Base-by-base conservation (phyloP, 1,284 basidiomycete species). In the Exsudoporus floridanus region DNA sequence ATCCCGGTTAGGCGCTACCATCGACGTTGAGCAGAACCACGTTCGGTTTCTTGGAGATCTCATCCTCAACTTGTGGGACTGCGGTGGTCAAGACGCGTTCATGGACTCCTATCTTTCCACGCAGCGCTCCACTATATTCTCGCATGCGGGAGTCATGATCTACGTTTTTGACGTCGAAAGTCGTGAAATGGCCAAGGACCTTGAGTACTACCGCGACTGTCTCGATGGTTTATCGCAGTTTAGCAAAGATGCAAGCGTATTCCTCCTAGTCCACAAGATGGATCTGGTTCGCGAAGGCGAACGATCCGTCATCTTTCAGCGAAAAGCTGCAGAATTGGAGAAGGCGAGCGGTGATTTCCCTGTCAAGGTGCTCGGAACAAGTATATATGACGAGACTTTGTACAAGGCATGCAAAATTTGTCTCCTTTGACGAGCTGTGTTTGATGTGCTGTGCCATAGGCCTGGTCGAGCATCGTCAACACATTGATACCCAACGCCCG, bases 211-310 rank as follows among this genome's bases (percentile, higher is more conserved):
- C 69, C 82, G 84, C 41, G 88, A 94, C 54, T 95, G 92, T 69
- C 76, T 97, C 49, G 83, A 86, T 5, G 88, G 91, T 2, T 74
- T 97, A 39, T 77, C 81, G 46, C 84, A 87, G 62, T 86, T 80
- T 64, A 90, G 86, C 65, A 85, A 86, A 16, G 87, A 90, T 23
- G 92, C 94, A 2, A 84, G 82, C 21, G 87, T 99, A 10, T 97
- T 98, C 73, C 79, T 96, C 42, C 78, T 98, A 10, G 80, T 99
- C 48, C 96, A 99, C 76, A 99, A 99, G 81, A 98, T 99, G 94
- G 96, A 91, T 67, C 75, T 91, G 13, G 84, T 84, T 35, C 78
- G 86, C 59, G 84, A 84, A 48, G 77, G 82, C 33, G 66, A 69
- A 72, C 75, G 81, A 56, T 73, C 75, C 42, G 70, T 69, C 31